Evolutionary conservation across 305 asterid species (phyloP).

Genomic region (Fraxinus greggii): DNA sequence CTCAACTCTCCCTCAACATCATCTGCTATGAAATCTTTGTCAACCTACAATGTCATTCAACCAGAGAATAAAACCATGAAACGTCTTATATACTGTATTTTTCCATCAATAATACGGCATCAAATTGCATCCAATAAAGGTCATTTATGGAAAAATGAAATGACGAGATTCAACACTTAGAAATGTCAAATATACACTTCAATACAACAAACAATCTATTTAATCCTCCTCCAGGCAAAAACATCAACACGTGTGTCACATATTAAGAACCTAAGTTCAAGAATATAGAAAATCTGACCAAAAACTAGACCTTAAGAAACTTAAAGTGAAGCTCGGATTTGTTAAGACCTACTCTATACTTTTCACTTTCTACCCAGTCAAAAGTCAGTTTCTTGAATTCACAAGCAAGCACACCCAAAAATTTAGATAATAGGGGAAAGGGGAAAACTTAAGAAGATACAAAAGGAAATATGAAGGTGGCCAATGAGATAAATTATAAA

Average conservation of each 20-base stretch:
- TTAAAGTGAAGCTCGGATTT: neutral
- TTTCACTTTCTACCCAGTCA: neutral
- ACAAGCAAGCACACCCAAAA: neutral
- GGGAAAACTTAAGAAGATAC: neutral
- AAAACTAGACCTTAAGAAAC: neutral
- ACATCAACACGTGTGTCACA: neutral
- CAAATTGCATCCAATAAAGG: neutral
- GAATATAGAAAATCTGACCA: neutral
- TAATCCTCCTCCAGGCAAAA: neutral
- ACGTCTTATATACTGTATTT: neutral
- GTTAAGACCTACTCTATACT: neutral
- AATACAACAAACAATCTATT: too few relatives aligned
- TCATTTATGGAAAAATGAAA: neutral
- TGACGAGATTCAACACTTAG: neutral
- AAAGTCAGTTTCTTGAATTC: neutral
- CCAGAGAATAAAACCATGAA: neutral
- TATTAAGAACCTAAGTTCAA: neutral
- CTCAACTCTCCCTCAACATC: conserved; percentile 50
- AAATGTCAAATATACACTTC: too few relatives aligned
- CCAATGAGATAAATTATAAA: neutral
- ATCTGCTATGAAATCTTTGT: conserved; percentile 48
- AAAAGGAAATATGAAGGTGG: neutral
- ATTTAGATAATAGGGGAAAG: neutral
- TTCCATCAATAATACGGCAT: neutral
- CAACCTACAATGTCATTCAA: conserved; percentile 44